phyloP scores from a whole-genome alignment of 805 yeast genomes.

The Lipomyces sp. region DNA sequence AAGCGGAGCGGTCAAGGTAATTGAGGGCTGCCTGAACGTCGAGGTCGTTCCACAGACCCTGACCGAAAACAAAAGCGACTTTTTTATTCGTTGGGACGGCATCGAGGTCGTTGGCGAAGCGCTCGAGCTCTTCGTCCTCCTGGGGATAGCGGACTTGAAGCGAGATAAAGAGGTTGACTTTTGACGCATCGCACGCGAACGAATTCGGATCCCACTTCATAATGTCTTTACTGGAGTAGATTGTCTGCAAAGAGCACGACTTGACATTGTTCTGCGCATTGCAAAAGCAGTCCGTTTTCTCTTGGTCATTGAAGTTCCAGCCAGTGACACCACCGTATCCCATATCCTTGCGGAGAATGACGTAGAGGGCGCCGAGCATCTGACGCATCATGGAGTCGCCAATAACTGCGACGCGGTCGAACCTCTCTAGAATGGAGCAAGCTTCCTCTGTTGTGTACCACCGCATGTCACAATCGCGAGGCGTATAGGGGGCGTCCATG shows the following conservation, averaged over 20 bases:
- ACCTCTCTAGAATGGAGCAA: conserved; percentile 31
- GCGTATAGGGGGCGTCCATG: conserved; percentile 37
- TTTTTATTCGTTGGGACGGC: conserved; percentile 24
- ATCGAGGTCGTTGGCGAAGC: conserved; percentile 25
- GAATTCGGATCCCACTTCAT: conserved; percentile 36
- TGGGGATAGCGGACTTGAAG: conserved; percentile 35
- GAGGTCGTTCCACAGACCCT: conserved; percentile 37
- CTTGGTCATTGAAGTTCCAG: conserved; percentile 37
- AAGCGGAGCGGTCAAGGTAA: conserved; percentile 31
- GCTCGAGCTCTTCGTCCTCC: conserved; percentile 31
- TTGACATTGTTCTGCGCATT: conserved; percentile 38
- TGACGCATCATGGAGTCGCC: conserved; percentile 39
- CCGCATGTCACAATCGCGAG: conserved; percentile 38
- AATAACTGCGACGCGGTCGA: conserved; percentile 33
- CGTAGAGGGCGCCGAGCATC: conserved; percentile 36
- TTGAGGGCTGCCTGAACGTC: conserved; percentile 36
- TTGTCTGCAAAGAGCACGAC: conserved; percentile 34
- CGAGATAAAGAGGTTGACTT: conserved; percentile 32
- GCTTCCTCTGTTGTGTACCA: conserved; percentile 36
- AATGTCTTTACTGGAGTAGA: conserved; percentile 30
- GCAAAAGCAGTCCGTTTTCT: conserved; percentile 36
- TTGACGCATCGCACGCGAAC: conserved; percentile 34
- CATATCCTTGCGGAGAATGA: conserved; percentile 31
- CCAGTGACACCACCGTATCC: conserved; percentile 37
- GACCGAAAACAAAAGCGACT: conserved; percentile 36